Conservation (phyloP, 331 rosid genomes). For the Acacia pycnantha region DNA sequence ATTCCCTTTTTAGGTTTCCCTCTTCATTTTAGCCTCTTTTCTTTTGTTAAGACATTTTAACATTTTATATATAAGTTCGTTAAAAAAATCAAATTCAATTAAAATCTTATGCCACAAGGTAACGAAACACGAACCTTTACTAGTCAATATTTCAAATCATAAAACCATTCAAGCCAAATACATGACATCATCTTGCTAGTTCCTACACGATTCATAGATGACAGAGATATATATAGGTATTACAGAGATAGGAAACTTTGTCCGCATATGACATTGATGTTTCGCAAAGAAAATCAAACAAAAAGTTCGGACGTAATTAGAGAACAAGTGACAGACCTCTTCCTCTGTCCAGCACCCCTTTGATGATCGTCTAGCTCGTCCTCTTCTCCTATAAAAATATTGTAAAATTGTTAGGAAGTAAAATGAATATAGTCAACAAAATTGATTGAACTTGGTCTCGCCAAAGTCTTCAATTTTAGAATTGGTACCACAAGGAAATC, state of each 20-base stretch:
- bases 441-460: not conserved
- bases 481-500: not conserved
- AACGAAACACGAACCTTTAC: too few species aligned
- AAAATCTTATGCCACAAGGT: too few species aligned
- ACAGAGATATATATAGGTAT: not conserved
- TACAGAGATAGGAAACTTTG: not conserved
- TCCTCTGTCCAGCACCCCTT: slow-evolving; percentile 46
- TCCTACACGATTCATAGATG: not conserved
- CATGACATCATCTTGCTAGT: too few species aligned
- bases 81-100: too few species aligned
- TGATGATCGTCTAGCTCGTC: slow-evolving; percentile 28
- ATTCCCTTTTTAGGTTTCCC: not conserved
- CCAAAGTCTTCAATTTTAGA: not conserved
- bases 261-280: not conserved
- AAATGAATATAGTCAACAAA: not conserved
- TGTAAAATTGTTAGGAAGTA: not conserved
- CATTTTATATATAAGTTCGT: not conserved
- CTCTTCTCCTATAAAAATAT: slow-evolving; percentile 32
- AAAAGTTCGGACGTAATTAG: slow-evolving; percentile 5
- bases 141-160: too few species aligned
- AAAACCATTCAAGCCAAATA: too few species aligned
- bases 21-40: not conserved
- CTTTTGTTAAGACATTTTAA: not conserved
- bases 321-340: slow-evolving; percentile 41
- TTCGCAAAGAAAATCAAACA: not conserved